These are phyloP conservation scores for grape (Vitis vinifera) DNA, from an alignment of 164 flowering plant genomes.

Conservation along the genomic window ASM3070453v1 NC_081812.1:16329501-16330000, in stretches of 20 bases:
- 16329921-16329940: constrained; percentile 51
- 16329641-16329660: constrained; percentile 62
- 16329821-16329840: not conserved
- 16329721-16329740: constrained; percentile 57
- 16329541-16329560: constrained; percentile 26
- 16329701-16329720: constrained; percentile 71
- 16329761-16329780: constrained; percentile 58
- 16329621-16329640: constrained; percentile 45
- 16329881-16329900: not conserved
- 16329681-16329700: constrained; percentile 73
- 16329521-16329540: not conserved
- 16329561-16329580: constrained; percentile 81
- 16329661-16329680: constrained; percentile 85
- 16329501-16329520: not conserved
- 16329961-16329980: constrained; percentile 60
- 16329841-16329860: not conserved
- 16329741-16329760: constrained; percentile 58
- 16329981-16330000: constrained; percentile 56
- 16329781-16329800: constrained; percentile 44
- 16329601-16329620: constrained; percentile 61
- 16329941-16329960: constrained; percentile 49
- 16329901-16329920: constrained; percentile 58
- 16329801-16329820: constrained; percentile 45
- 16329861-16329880: too few species aligned
- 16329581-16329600: constrained; percentile 56